These are phyloP conservation scores for Halophytophthora polymorphica DNA, from an alignment of 352 stramenopile genomes.

Conservation along the genomic window DNA sequence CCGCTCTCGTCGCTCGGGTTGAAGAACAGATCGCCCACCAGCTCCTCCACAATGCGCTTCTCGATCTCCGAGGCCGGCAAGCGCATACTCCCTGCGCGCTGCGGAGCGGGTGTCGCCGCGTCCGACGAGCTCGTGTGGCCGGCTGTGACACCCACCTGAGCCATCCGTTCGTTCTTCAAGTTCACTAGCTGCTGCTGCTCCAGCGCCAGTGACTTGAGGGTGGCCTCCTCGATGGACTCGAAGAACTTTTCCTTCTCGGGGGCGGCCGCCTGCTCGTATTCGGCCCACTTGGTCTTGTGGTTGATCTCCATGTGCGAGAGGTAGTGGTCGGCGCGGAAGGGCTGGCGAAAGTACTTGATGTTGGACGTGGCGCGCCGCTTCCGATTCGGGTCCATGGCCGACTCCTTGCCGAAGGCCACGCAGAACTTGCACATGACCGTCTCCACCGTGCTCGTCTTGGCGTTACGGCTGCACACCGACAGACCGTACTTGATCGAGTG, in stretches of 20 bases:
- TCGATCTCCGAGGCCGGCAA: slow-evolving; percentile 59
- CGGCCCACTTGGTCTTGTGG: slow-evolving; percentile 58
- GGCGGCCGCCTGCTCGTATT: slow-evolving; percentile 51
- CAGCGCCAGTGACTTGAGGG: slow-evolving; percentile 25
- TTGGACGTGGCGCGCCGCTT: slow-evolving; percentile 65
- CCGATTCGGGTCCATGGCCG: slow-evolving; percentile 38
- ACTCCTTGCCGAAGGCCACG: slow-evolving; percentile 67
- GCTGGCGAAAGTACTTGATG: slow-evolving; percentile 72
- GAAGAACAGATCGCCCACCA: slow-evolving; percentile 53
- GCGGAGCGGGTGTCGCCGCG: slow-evolving; percentile 1
- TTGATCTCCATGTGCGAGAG: slow-evolving; percentile 69
- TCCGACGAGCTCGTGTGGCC: neutral
- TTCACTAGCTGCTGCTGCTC: slow-evolving; percentile 25
- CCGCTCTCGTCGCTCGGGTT: slow-evolving; percentile 39
- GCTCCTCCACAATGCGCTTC: slow-evolving; percentile 45
- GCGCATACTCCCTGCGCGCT: slow-evolving; percentile 34
- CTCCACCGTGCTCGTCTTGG: slow-evolving; percentile 46
- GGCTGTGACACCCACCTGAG: too few species aligned
- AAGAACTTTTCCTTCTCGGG: slow-evolving; percentile 65
- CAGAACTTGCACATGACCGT: slow-evolving; percentile 78
- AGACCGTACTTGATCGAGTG: slow-evolving; percentile 70
- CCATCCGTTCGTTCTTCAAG: neutral
- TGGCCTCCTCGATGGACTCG: slow-evolving; percentile 27
- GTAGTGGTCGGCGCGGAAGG: slow-evolving; percentile 68
- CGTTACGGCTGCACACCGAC: slow-evolving; percentile 57